Percentiles rank a stretch among this genome's conserved stretches.
phyloP scores from a whole-genome alignment of 139 green algal genomes.

The Pseudopediastrum boryanum region DNA sequence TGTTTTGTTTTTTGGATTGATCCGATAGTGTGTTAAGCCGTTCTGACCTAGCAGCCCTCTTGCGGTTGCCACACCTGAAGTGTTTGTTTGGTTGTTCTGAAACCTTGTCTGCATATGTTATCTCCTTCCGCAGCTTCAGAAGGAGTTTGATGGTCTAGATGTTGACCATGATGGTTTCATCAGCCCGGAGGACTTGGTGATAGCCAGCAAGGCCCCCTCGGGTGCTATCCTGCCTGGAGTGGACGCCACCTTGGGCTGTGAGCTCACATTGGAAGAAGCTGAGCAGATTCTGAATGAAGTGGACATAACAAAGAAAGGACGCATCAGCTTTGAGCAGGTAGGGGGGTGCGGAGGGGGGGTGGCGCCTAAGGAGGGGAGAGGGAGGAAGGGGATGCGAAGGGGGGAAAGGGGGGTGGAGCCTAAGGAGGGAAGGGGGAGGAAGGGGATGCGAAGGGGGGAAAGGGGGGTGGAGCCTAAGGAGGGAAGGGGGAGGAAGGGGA shows the following conservation, averaged over 20 bases:
- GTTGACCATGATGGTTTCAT: constrained; percentile 39
- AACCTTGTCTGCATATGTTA: background rate
- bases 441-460: no score
- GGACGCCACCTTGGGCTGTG: constrained; percentile 13
- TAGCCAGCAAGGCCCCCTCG: constrained; percentile 6
- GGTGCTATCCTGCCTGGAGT: constrained; percentile 18
- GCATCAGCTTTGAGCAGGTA: constrained; percentile 27
- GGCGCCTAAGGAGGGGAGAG: no score
- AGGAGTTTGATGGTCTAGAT: constrained; percentile 40
- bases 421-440: no score
- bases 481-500: no score
- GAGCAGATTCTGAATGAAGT: constrained; percentile 32
- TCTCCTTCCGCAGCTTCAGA: constrained; percentile 19
- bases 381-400: no score
- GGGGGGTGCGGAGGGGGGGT: background rate
- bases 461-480: no score
- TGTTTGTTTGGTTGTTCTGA: background rate
- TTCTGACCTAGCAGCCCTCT: no score
- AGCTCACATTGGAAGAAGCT: constrained; percentile 23
- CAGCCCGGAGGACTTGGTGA: constrained; percentile 38
- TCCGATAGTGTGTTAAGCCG: no score
- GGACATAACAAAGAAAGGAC: background rate
- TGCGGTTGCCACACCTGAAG: no score
- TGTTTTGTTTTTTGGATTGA: no score
- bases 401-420: no score